A percentile compares a stretch with the other conserved stretches of the same genome.
phyloP scores from a whole-genome alignment of 768 basidiomycete species.

The Rhodosporidiobolus sp. region DNA sequence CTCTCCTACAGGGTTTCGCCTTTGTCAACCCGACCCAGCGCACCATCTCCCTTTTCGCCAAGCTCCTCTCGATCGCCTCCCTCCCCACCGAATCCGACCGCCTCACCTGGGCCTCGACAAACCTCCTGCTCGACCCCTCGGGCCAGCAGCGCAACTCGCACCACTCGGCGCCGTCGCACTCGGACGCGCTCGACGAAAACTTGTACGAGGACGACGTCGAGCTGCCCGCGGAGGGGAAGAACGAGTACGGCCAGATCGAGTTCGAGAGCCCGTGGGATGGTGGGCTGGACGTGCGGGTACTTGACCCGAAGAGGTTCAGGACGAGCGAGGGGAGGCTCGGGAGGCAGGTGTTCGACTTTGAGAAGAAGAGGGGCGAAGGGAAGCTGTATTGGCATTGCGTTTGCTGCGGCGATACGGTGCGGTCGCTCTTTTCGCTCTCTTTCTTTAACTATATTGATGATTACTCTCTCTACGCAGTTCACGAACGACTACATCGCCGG shows the following conservation, averaged over 20 bases:
- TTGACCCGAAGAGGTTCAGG: neutral
- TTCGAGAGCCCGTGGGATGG: slow-evolving; percentile 24
- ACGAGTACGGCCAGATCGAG: slow-evolving; percentile 6
- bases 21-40: slow-evolving; percentile 20
- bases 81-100: neutral
- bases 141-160: slow-evolving; percentile 5
- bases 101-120: slow-evolving; percentile 4
- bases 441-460: no score
- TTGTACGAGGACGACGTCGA: slow-evolving; percentile 4
- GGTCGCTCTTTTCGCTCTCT: neutral
- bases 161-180: neutral
- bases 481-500: slow-evolving; percentile 26
- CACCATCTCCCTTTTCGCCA: slow-evolving; percentile 12
- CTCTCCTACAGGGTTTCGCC: slow-evolving; percentile 4
- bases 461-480: neutral
- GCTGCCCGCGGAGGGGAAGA: neutral
- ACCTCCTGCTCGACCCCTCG: slow-evolving; percentile 24
- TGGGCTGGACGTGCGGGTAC: slow-evolving; percentile 23
- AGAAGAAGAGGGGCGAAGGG: neutral
- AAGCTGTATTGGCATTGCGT: slow-evolving; percentile 13
- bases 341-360: neutral
- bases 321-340: slow-evolving; percentile 10
- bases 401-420: slow-evolving; percentile 14
- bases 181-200: slow-evolving; percentile 8
- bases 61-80: slow-evolving; percentile 1